Evolutionary conservation across 352 stramenopile genomes (phyloP).

Genomic region (Globisporangium apiculatum): DNA sequence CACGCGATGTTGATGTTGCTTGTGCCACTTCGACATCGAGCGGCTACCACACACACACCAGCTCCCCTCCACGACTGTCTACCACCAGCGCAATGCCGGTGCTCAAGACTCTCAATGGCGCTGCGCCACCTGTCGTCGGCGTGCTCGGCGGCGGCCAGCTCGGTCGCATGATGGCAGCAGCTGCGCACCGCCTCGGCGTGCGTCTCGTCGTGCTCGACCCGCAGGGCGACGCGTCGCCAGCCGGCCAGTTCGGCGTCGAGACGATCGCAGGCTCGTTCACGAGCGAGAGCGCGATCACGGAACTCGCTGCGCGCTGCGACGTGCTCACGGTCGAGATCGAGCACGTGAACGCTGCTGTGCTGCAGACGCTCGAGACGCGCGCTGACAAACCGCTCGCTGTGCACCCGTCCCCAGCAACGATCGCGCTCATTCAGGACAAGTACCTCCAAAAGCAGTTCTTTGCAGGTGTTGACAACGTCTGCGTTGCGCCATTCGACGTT

Average conservation of each 20-base stretch:
- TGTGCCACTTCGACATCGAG: not conserved
- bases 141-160: conserved; percentile 96
- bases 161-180: conserved; percentile 98
- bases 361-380: conserved; percentile 82
- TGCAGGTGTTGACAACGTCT: conserved; percentile 29
- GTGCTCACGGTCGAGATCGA: conserved; percentile 98
- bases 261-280: conserved; percentile 81
- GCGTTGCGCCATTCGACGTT: conserved; percentile 46
- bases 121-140: conserved; percentile 67
- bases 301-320: conserved; percentile 81
- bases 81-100: conserved; percentile 34
- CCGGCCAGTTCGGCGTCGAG: conserved; percentile 58
- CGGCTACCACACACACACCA: not conserved
- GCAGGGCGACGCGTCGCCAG: conserved; percentile 57
- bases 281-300: conserved; percentile 54
- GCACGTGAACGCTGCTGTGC: conserved; percentile 92
- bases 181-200: conserved; percentile 92
- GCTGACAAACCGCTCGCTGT: conserved; percentile 26
- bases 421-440: conserved; percentile 97
- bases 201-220: conserved; percentile 92
- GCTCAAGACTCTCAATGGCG: conserved; percentile 29
- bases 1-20: conserved; percentile 10
- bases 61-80: not conserved
- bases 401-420: conserved; percentile 85
- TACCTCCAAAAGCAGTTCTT: conserved; percentile 93